These are phyloP conservation scores for Russula sp. DNA, from an alignment of 768 basidiomycete species.

Conservation along the genomic window DNA sequence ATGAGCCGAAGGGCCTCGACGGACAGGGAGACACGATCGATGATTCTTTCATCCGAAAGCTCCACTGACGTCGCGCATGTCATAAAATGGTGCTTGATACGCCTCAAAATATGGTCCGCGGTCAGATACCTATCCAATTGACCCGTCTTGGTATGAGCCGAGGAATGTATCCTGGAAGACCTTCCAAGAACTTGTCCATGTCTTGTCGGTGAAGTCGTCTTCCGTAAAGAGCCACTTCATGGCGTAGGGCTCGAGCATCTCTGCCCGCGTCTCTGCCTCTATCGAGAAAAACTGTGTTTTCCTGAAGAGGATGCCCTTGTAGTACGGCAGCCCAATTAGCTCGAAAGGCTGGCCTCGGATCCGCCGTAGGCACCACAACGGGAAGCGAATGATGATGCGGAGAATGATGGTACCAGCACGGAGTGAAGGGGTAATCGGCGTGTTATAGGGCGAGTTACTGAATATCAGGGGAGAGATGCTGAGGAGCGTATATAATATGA, in stretches of 20 bases:
- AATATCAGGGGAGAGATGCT: constrained; percentile 20
- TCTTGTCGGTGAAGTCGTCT: constrained; percentile 16
- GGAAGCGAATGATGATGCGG: not conserved
- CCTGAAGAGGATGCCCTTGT: constrained; percentile 13
- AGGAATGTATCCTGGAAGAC: constrained; percentile 21
- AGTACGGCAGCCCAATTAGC: not conserved
- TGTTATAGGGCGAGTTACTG: constrained; percentile 18
- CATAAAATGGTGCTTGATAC: constrained; percentile 17
- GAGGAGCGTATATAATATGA: constrained; percentile 7
- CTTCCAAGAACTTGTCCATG: constrained; percentile 22
- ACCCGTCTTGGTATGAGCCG: not conserved
- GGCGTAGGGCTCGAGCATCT: constrained; percentile 14
- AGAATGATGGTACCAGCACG: not conserved
- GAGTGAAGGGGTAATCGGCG: constrained; percentile 16
- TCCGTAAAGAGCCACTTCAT: constrained; percentile 18
- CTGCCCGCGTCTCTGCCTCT: not conserved
- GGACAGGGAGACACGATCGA: constrained; percentile 7
- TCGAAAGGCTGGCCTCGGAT: not conserved
- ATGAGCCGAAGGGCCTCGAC: constrained; percentile 15
- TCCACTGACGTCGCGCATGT: constrained; percentile 15
- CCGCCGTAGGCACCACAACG: not conserved
- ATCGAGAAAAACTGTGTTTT: not conserved
- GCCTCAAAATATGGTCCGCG: not conserved
- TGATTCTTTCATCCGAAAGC: constrained; percentile 7
- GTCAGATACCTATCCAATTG: not conserved